These are phyloP conservation scores for Backusella tarrabulga DNA, from an alignment of 192 early-diverging fungal species.

Conservation along the genomic window DNA sequence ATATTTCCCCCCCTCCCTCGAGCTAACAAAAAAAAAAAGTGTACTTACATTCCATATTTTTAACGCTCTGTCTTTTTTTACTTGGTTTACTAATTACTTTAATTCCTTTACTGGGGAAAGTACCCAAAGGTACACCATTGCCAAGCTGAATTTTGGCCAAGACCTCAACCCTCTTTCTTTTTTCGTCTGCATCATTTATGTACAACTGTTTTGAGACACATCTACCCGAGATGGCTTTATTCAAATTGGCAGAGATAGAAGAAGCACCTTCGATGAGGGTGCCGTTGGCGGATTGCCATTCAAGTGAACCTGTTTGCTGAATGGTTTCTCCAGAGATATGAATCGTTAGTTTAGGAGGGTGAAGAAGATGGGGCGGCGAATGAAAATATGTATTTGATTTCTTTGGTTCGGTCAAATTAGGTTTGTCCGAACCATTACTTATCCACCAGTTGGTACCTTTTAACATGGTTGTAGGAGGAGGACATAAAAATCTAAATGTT, in stretches of 20 bases:
- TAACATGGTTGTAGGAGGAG: slow-evolving; percentile 75
- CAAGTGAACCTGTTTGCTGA: slow-evolving; percentile 49
- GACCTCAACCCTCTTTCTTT: slow-evolving; percentile 77
- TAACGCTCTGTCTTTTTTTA: slow-evolving; percentile 83
- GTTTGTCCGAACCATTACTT: slow-evolving; percentile 4
- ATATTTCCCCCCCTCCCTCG: background rate
- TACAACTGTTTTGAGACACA: slow-evolving; percentile 80
- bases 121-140: slow-evolving; percentile 58
- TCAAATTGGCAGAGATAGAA: slow-evolving; percentile 2
- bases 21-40: background rate
- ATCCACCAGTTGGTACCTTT: slow-evolving; percentile 70
- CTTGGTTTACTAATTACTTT: slow-evolving; percentile 92
- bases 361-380: slow-evolving; percentile 6
- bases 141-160: slow-evolving; percentile 69
- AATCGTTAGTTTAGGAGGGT: slow-evolving; percentile 30
- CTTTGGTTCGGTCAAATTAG: slow-evolving; percentile 24
- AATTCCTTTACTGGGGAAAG: slow-evolving; percentile 74
- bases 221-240: slow-evolving; percentile 53
- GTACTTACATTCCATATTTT: slow-evolving; percentile 68
- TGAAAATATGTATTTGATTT: slow-evolving; percentile 11
- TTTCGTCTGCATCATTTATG: slow-evolving; percentile 83
- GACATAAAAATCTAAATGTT: slow-evolving; percentile 65
- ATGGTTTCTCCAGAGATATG: slow-evolving; percentile 31
- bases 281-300: slow-evolving; percentile 43
- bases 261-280: slow-evolving; percentile 1